Base-by-base conservation (phyloP, 768 basidiomycete genomes). In the Leccinum obscurum region DNA sequence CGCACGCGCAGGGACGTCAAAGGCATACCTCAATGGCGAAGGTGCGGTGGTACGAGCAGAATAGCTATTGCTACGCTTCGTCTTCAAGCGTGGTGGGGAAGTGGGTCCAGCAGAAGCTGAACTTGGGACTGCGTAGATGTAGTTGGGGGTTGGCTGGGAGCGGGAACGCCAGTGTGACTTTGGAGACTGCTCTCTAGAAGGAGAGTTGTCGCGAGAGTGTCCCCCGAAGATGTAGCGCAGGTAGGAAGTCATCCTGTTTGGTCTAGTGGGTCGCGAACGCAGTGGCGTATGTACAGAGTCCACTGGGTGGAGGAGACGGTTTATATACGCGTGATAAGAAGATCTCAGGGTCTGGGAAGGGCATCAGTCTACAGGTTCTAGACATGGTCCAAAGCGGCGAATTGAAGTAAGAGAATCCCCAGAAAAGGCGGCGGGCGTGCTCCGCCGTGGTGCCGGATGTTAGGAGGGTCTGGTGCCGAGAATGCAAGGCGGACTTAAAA, bases 161-260 rank as follows among this genome's bases (percentile, higher is more conserved):
- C 70, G 71, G 20, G 82, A 79, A 32, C 80, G 80, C 52, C 67
- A 70, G 62, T 81, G 79, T 39, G 79, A 70, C 69, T 77, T 83
- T 58, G 78, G 61, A 52, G 70, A 64, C 62, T 66, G 61, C 53
- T 66, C 64, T 64, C 68, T 66, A 41, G 65, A 59, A 56, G 64
- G 64, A 64, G 66, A 66, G 52, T 35, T 68, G 41, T 72, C 69
- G 14, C 70, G 70, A 48, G 69, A 62, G 56, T 71, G 54, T 41
- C 73, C 74, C 48, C 80, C 79, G 58, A 81, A 81, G 64, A 80
- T 72, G 60, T 70, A 80, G 61, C 83, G 83, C 59, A 84, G 67
- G 73, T 81, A 81, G 35, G 83, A 78, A 54, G 81, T 76, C 82
- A 83, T 83, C 58, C 57, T 64, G 55, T 17, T 54, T 60, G 58